Evolutionary conservation across 352 stramenopile genomes (phyloP), one percentile per base, ranked within the genome.

Genomic region (Globisporangium iwayamae): DNA sequence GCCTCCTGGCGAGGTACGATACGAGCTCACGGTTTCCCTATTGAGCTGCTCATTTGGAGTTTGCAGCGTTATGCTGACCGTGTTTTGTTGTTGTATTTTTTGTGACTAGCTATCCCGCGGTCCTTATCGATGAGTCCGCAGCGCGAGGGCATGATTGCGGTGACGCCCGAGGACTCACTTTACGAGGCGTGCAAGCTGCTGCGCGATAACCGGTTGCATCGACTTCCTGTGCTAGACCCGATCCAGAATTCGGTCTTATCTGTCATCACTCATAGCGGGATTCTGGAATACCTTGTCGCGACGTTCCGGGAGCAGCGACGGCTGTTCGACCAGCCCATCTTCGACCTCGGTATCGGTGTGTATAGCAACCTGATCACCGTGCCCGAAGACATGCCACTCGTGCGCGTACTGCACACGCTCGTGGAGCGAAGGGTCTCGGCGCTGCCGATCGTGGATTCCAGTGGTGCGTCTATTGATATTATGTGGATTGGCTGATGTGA

Each of bases 281-380:
- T 98, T 75, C 82, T 98, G 67, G 93, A 98, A 76, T 98, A 97
- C 73, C 81, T 99, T 41, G 96, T 99, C 20, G 96, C 93, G 51
- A 97, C 95, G 61, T 98, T 99, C 75, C 90, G 96, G 56, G 96
- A 99, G 76, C 93, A 98, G 77, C 85, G 95, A 68, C 85, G 96
- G 65, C 80, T 99, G 57, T 99, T 99, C 75, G 96, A 99, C 71
- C 93, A 98, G 72, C 90, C 93, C 41, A 98, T 99, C 65, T 93
- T 91, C 57, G 96, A 98, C 65, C 85, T 99, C 60, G 82, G 86
- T 47, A 98, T 99, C 74, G 96, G 96, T 53, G 96, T 97, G 39
- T 98, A 98, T 75, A 90, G 83, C 65, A 91, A 93, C 57, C 81
- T 99, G 20, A 90, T 98, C 66, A 98, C 93, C 14, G 90, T 97